A percentile compares a stretch with the other conserved stretches of the same genome.
phyloP scores from a whole-genome alignment of 495 filamentous ascomycete species.

The Neurospora pannonica region DNA sequence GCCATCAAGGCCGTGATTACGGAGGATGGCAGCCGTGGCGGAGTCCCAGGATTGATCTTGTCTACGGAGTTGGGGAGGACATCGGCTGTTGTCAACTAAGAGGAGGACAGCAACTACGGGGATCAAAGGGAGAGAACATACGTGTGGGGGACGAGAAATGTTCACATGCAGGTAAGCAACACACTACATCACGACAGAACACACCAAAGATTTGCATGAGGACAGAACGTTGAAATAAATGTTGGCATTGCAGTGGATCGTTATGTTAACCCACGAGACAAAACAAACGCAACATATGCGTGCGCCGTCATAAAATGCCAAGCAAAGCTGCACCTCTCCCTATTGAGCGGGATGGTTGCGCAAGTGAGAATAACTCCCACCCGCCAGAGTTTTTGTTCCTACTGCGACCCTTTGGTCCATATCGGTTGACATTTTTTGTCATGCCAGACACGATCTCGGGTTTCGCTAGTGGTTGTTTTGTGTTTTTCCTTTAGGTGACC shows the following conservation, averaged over 20 bases:
- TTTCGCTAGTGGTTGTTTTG: neutral
- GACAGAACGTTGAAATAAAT: neutral
- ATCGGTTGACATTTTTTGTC: neutral
- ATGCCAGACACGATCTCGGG: neutral
- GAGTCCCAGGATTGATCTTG: slow-evolving; percentile 44
- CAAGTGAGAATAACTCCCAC: neutral
- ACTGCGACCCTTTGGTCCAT: neutral
- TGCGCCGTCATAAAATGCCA: neutral
- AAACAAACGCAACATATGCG: neutral
- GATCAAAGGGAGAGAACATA: neutral
- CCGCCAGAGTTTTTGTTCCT: neutral
- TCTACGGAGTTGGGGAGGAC: slow-evolving; percentile 38
- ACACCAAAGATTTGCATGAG: neutral
- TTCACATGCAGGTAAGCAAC: neutral
- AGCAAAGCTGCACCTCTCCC: neutral
- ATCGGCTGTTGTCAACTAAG: neutral
- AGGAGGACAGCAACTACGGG: neutral
- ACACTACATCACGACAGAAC: neutral
- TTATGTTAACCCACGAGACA: neutral
- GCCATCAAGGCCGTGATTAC: slow-evolving; percentile 25
- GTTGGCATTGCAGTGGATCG: neutral
- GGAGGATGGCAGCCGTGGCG: slow-evolving; percentile 60
- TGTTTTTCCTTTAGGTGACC: neutral
- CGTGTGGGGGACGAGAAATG: accelerated
- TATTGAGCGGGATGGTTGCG: neutral